Conservation (phyloP, 192 early-diverging fungal species). For the Rhizophagus clarus region DNA sequence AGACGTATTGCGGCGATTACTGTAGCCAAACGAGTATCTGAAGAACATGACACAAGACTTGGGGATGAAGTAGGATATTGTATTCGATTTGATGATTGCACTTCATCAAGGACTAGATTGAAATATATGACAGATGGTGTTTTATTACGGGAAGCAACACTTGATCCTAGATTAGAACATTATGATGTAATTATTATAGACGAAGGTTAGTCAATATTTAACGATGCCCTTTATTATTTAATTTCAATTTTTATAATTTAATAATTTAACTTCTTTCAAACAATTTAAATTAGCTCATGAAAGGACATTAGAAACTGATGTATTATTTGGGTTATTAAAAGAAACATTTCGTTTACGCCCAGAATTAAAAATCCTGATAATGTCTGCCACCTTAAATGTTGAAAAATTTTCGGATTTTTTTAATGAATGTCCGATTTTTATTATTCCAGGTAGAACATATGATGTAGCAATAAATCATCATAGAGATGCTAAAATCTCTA, state of each 20-base stretch:
- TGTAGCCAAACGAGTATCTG: constrained; percentile 94
- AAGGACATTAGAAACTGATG: constrained; percentile 89
- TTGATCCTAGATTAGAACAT: constrained; percentile 76
- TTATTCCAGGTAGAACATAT: constrained; percentile 72
- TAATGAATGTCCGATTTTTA: constrained; percentile 74
- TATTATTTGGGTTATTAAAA: constrained; percentile 89
- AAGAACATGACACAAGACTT: constrained; percentile 83
- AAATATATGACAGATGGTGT: constrained; percentile 99
- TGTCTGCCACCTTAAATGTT: constrained; percentile 81
- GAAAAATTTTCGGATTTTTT: constrained; percentile 85
- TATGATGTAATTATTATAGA: constrained; percentile 95
- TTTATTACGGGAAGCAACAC: constrained; percentile 85
- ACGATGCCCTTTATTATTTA: neutral
- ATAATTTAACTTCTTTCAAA: neutral
- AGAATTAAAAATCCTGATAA: constrained; percentile 86
- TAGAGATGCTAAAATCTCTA: constrained; percentile 56
- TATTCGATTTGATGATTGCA: constrained; percentile 95
- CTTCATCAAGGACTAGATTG: constrained; percentile 78
- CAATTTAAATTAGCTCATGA: constrained; percentile 72
- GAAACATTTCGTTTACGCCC: constrained; percentile 69
- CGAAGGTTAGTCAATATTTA: constrained; percentile 50
- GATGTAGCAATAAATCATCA: constrained; percentile 54
- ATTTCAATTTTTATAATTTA: neutral
- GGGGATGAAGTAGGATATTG: constrained; percentile 89
- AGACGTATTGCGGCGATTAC: constrained; percentile 86